Evolutionary conservation across 2,329 filamentous ascomycete species (phyloP).

Genomic region (Ceratocystis eucalypticola): DNA sequence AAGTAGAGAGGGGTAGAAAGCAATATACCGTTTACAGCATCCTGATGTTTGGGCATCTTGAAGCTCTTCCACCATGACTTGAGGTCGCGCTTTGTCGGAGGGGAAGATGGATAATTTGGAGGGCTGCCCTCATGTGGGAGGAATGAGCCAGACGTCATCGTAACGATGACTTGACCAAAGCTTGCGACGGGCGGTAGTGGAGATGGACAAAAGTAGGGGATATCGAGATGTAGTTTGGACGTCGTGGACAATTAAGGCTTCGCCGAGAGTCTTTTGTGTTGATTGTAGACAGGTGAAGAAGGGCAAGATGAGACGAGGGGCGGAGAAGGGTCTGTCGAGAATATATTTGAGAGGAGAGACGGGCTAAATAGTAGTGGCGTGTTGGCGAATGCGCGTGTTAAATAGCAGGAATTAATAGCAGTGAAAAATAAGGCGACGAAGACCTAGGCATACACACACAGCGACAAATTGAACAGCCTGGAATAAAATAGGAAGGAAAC

Average conservation of each 20-base stretch:
- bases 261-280: neutral
- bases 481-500: neutral
- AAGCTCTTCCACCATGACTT: constrained; percentile 98
- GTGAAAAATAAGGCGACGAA: neutral
- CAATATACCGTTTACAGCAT: constrained; percentile 44
- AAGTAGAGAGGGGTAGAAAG: constrained; percentile 1
- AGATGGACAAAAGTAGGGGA: neutral
- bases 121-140: constrained; percentile 27
- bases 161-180: neutral
- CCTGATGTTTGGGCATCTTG: constrained; percentile 43
- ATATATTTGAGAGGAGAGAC: no score
- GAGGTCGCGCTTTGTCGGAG: constrained; percentile 73
- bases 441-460: no score
- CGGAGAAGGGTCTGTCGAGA: no score
- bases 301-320: no score
- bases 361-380: no score
- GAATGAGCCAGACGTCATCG: constrained; percentile 29
- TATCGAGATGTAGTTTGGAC: neutral
- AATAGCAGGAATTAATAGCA: neutral
- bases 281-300: no score
- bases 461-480: no score
- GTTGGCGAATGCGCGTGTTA: no score
- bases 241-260: neutral
- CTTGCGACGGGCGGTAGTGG: neutral
- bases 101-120: constrained; percentile 42